Percentiles rank a stretch among this genome's conserved stretches.
Evolutionary conservation across 371 early-diverging fungal species (phyloP).

Genomic region (Sporodiniella umbellata): DNA sequence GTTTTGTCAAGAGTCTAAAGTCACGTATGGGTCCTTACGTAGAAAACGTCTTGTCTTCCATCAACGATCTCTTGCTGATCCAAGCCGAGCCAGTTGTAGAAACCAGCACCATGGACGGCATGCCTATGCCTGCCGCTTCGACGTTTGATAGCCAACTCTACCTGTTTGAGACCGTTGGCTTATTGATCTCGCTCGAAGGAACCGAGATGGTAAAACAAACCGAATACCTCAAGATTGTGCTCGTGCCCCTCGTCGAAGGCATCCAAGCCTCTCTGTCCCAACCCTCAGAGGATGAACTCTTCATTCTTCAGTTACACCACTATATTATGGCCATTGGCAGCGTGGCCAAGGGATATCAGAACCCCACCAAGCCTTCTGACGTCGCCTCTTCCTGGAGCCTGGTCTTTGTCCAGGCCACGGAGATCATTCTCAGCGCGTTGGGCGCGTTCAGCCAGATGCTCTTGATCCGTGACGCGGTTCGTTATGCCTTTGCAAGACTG

Average conservation of each 20-base stretch:
- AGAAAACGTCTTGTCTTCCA: constrained; percentile 61
- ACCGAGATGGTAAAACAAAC: constrained; percentile 70
- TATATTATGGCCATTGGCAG: constrained; percentile 86
- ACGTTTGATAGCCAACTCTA: constrained; percentile 84
- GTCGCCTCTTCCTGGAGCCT: constrained; percentile 55
- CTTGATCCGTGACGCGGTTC: constrained; percentile 79
- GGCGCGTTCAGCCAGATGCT: constrained; percentile 65
- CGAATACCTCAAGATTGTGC: constrained; percentile 70
- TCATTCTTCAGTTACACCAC: constrained; percentile 77
- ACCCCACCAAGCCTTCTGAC: constrained; percentile 46
- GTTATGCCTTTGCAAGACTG: constrained; percentile 85
- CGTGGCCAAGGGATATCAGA: constrained; percentile 89
- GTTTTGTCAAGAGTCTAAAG: constrained; percentile 79
- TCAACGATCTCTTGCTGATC: constrained; percentile 72
- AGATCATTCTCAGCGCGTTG: constrained; percentile 74
- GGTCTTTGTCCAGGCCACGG: constrained; percentile 81
- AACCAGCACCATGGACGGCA: constrained; percentile 42
- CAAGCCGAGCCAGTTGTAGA: constrained; percentile 61
- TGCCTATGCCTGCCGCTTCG: constrained; percentile 49
- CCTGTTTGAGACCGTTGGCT: constrained; percentile 90
- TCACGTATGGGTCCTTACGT: constrained; percentile 61
- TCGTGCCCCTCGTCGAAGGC: constrained; percentile 77
- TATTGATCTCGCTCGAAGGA: constrained; percentile 76
- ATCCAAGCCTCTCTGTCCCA: constrained; percentile 57
- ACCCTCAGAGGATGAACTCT: constrained; percentile 61